A percentile compares a stretch with the other conserved stretches of the same genome.
These are phyloP conservation scores for Fusarium acutatum DNA, from an alignment of 2,329 filamentous ascomycete species.

Conservation along the genomic window DNA sequence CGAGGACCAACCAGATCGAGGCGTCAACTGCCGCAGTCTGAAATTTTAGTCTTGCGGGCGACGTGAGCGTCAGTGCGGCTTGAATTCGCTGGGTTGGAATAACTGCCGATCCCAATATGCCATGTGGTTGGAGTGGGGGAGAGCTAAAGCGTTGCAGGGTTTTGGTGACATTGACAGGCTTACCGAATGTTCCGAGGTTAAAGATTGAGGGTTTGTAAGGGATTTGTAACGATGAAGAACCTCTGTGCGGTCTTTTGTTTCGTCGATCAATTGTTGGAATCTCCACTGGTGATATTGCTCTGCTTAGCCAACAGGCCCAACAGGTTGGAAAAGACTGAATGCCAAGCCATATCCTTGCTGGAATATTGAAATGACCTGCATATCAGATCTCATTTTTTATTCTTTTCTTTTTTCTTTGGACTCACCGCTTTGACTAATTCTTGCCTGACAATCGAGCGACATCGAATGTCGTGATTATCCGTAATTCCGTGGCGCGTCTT, in stretches of 20 bases:
- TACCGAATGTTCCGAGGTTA: background rate
- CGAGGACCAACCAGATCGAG: background rate
- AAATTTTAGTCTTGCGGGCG: background rate
- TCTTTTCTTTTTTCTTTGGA: background rate
- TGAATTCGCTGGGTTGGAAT: too few relatives aligned
- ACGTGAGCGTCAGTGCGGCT: background rate
- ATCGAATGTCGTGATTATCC: background rate
- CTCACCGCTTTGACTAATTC: background rate
- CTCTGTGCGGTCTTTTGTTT: background rate
- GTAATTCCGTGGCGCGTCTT: background rate
- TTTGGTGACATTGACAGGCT: background rate
- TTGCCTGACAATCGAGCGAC: background rate
- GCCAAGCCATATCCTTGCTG: background rate
- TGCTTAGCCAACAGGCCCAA: too few relatives aligned
- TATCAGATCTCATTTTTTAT: background rate
- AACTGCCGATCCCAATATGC: background rate
- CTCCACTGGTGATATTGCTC: background rate
- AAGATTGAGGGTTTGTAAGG: background rate
- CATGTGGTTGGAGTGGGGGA: background rate
- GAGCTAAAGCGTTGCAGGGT: background rate
- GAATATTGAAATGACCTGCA: background rate
- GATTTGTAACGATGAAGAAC: background rate
- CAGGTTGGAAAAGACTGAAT: background rate
- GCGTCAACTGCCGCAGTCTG: background rate
- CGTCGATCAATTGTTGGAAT: background rate